These are phyloP conservation scores for Fistulifera solaris DNA, from an alignment of 108 stramenopile species.

Conservation along the genomic window DNA sequence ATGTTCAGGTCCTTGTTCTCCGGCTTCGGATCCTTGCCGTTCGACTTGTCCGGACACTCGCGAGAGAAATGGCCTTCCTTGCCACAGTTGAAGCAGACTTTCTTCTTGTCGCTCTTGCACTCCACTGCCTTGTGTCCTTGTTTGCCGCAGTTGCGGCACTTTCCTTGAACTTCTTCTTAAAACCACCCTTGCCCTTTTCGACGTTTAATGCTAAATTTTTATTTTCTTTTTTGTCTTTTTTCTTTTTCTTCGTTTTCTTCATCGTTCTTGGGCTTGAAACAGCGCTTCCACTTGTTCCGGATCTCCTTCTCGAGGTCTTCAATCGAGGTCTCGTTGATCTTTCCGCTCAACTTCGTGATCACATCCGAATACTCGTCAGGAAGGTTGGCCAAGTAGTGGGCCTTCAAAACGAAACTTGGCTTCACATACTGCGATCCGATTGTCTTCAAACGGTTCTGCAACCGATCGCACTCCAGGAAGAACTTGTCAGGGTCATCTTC, in stretches of 20 bases:
- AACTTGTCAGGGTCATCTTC: background rate
- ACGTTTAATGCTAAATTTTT: background rate
- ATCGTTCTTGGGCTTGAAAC: background rate
- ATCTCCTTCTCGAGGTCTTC: background rate
- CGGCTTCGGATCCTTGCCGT: background rate
- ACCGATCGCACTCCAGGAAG: background rate
- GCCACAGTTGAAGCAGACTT: constrained; percentile 1
- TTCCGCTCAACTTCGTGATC: background rate
- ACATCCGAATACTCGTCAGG: background rate
- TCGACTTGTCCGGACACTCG: constrained; percentile 2
- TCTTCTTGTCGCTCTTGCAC: constrained; percentile 3
- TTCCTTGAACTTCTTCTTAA: background rate
- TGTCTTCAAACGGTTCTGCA: background rate
- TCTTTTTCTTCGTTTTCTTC: no score
- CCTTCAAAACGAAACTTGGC: background rate
- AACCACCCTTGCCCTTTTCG: background rate
- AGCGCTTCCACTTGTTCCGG: background rate
- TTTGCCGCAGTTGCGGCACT: background rate
- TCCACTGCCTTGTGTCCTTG: background rate
- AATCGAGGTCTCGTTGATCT: no score
- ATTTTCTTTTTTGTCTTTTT: no score
- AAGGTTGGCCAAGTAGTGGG: background rate
- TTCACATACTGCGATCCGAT: background rate
- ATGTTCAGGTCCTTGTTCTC: background rate
- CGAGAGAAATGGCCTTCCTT: background rate